Conservation (phyloP, 2,329 filamentous ascomycete species). For the Pseudogymnoascus verrucosus region DNA sequence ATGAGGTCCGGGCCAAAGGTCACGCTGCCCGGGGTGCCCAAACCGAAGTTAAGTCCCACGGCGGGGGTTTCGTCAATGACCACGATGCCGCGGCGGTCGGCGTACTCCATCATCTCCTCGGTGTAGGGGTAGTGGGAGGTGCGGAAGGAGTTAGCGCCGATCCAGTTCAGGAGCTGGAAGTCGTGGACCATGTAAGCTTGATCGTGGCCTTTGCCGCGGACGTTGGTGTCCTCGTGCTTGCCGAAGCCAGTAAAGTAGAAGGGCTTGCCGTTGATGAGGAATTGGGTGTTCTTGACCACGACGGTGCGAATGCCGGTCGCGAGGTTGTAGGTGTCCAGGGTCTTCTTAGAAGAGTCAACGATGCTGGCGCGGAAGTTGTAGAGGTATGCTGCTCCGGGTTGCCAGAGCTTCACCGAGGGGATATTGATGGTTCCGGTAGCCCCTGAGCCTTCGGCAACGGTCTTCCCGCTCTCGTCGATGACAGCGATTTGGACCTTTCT, state of each 20-base stretch:
- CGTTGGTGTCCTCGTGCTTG: slow-evolving; percentile 23
- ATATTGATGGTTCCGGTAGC: slow-evolving; percentile 15
- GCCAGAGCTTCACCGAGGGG: slow-evolving; percentile 20
- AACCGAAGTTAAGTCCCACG: slow-evolving; percentile 22
- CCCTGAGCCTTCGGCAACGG: slow-evolving; percentile 11
- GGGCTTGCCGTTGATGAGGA: slow-evolving; percentile 24
- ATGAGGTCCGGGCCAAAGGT: slow-evolving; percentile 19
- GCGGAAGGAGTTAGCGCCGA: slow-evolving; percentile 28
- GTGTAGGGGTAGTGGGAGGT: slow-evolving; percentile 28
- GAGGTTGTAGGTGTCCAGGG: slow-evolving; percentile 21
- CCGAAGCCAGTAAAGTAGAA: slow-evolving; percentile 29
- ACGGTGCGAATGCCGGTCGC: slow-evolving; percentile 21
- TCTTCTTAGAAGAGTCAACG: slow-evolving; percentile 7
- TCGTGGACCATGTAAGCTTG: slow-evolving; percentile 28
- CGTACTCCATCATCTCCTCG: slow-evolving; percentile 25
- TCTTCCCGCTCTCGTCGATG: slow-evolving; percentile 11
- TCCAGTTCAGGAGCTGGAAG: slow-evolving; percentile 26
- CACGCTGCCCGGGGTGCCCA: slow-evolving; percentile 14
- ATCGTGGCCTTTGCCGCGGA: slow-evolving; percentile 27
- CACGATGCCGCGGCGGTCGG: slow-evolving; percentile 25
- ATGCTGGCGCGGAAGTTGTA: slow-evolving; percentile 22
- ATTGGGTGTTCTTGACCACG: slow-evolving; percentile 17
- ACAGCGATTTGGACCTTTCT: slow-evolving; percentile 3
- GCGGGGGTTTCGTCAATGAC: slow-evolving; percentile 26
- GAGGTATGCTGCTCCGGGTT: slow-evolving; percentile 24